Evolutionary conservation across 1,284 basidiomycete species (phyloP), one percentile per base, ranked within the genome.

Genomic region (Ustilago crameri): DNA sequence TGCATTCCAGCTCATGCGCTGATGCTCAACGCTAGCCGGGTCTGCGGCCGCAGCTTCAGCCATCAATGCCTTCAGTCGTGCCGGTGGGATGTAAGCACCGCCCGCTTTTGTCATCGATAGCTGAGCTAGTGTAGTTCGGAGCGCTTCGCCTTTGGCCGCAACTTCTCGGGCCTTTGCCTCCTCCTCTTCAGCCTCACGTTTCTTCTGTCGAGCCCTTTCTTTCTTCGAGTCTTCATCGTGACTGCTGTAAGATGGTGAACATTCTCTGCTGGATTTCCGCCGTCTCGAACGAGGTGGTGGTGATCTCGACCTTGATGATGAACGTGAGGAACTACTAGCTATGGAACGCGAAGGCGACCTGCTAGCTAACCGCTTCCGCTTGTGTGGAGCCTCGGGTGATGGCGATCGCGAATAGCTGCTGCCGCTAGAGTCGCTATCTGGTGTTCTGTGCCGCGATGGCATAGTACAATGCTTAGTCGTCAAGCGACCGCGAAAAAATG

Each of bases 1-100:
- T 1, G 96, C 95, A 82, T 99, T 96, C 96, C 95, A 99, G 24
- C 92, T 93, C 75, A 99, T 86, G 18, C 95, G 67, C 85, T 98
- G 96, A 84, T 92, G 98, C 85, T 97, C 95, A n/a, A 91, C 82
- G 73, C 92, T 92, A 50, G 87, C 87, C 84, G 95, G 94, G 87
- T 98, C 93, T 64, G 88, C 87, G 10, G 86, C 83, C 8, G 91
- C 93, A 23, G 82, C 82, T 48, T 93, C 93, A 23, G 90, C 92
- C 84, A 96, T 93, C 84, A 99, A 87, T 0, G 95, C 95, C 50
- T 93, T 89, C 44, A 98, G 65, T 15, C 81, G 89, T 27, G 43
- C 24, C 15, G 43, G 43, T 17, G 43, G 95, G 78, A 99, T 91
- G 83, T 99, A 99, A 10, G 96, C 93, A 30, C 95, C 96, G 9